Evolutionary conservation across 192 early-diverging fungal species (phyloP).

Genomic region (Haplosporangium gracile): DNA sequence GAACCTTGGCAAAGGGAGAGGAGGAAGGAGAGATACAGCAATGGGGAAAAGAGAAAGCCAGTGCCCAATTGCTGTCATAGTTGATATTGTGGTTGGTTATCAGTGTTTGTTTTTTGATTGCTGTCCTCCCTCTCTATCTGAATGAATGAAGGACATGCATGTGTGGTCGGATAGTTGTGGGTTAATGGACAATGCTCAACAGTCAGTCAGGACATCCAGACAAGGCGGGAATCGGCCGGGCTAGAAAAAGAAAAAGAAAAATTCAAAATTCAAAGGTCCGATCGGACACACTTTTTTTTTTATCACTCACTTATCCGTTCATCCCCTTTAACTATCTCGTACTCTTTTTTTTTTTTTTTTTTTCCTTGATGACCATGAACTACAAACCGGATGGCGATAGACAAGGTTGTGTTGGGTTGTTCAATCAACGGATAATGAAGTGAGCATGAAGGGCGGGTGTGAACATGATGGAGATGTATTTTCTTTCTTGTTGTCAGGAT

Average conservation of each 20-base stretch:
- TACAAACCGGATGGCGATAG: neutral
- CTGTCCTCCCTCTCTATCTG: neutral
- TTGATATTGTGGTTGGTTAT: neutral
- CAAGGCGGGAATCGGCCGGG: neutral
- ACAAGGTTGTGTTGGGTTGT: constrained; percentile 3
- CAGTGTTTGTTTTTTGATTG: neutral
- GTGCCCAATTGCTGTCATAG: neutral
- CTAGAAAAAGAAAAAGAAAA: neutral
- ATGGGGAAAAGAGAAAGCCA: neutral
- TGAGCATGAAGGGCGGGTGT: neutral
- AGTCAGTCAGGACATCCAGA: neutral
- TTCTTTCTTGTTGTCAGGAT: neutral
- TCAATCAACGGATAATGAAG: neutral
- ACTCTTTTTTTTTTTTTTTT: neutral
- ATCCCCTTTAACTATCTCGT: neutral
- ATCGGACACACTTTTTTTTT: neutral
- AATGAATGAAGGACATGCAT: neutral
- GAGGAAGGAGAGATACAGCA: neutral
- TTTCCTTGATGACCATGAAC: neutral
- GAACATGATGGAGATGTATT: neutral
- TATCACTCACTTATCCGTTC: neutral
- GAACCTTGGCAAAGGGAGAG: neutral
- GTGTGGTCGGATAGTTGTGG: neutral
- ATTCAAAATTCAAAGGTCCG: neutral
- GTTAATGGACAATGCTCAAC: neutral